These are phyloP conservation scores for Crassisporium funariophilum DNA, from an alignment of 768 basidiomycete genomes.

Conservation along the genomic window DNA sequence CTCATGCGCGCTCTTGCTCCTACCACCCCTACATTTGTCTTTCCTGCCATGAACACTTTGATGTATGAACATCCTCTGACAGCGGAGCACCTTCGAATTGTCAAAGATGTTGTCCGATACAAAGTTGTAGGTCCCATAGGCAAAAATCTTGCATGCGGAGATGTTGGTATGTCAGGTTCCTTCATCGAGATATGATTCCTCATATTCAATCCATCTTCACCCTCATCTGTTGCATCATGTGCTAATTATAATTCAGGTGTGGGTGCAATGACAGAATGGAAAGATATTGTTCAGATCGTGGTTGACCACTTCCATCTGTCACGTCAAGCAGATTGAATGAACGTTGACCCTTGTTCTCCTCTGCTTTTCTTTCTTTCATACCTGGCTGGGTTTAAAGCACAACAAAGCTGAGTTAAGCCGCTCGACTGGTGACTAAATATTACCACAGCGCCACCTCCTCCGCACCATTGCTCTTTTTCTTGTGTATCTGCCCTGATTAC, in stretches of 20 bases:
- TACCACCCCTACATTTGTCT: slow-evolving; percentile 83
- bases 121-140: slow-evolving; percentile 84
- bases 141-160: slow-evolving; percentile 89
- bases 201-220: background rate
- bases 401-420: too few species aligned
- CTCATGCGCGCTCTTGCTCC: slow-evolving; percentile 84
- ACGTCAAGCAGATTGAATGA: slow-evolving; percentile 2
- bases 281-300: slow-evolving; percentile 78
- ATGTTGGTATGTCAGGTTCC: slow-evolving; percentile 63
- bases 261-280: slow-evolving; percentile 98
- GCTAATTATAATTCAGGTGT: slow-evolving; percentile 53
- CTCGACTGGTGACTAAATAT: too few species aligned
- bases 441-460: too few species aligned
- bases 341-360: background rate
- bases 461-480: too few species aligned
- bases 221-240: slow-evolving; percentile 3
- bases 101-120: slow-evolving; percentile 79
- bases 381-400: background rate
- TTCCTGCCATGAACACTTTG: slow-evolving; percentile 98
- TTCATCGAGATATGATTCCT: background rate
- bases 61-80: slow-evolving; percentile 98
- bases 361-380: background rate
- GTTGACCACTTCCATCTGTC: slow-evolving; percentile 52
- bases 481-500: too few species aligned
- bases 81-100: slow-evolving; percentile 73